phyloP scores from a whole-genome alignment of 1,284 basidiomycete species.

The Fomitopsis schrenkii region DNA sequence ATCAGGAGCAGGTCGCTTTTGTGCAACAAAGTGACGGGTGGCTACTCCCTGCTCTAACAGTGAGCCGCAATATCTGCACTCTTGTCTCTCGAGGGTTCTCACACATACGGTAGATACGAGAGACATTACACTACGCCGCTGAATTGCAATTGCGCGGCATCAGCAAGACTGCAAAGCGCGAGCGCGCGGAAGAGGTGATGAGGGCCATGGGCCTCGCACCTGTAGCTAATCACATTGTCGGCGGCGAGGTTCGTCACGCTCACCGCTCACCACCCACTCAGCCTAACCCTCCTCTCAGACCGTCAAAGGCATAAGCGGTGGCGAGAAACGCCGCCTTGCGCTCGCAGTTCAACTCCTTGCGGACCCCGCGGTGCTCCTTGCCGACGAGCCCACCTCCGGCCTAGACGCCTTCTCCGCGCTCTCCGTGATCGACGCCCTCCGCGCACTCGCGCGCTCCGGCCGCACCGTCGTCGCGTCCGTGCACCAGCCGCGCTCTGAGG shows the following conservation, averaged over 20 bases:
- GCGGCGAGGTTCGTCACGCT: neutral
- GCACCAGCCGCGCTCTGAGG: neutral
- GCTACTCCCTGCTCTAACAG: neutral
- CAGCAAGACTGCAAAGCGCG: neutral
- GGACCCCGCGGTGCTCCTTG: neutral
- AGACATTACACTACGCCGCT: neutral
- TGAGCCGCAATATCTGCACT: neutral
- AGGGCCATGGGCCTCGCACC: neutral
- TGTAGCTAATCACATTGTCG: neutral
- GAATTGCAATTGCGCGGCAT: neutral
- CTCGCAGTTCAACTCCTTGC: neutral
- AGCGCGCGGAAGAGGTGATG: neutral
- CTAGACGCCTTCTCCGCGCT: neutral
- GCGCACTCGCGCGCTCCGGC: neutral
- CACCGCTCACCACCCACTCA: neutral
- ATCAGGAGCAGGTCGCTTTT: neutral
- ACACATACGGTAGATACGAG: neutral
- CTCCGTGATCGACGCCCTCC: neutral
- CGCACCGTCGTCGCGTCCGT: neutral
- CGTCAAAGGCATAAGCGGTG: neutral
- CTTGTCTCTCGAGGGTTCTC: neutral
- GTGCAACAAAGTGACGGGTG: neutral
- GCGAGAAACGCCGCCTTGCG: neutral
- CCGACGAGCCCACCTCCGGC: neutral
- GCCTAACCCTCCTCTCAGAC: neutral